Percentiles rank a stretch among this genome's conserved stretches.
Evolutionary conservation across 768 basidiomycete genomes (phyloP).

Genomic region (Podaxis carcinomalis): DNA sequence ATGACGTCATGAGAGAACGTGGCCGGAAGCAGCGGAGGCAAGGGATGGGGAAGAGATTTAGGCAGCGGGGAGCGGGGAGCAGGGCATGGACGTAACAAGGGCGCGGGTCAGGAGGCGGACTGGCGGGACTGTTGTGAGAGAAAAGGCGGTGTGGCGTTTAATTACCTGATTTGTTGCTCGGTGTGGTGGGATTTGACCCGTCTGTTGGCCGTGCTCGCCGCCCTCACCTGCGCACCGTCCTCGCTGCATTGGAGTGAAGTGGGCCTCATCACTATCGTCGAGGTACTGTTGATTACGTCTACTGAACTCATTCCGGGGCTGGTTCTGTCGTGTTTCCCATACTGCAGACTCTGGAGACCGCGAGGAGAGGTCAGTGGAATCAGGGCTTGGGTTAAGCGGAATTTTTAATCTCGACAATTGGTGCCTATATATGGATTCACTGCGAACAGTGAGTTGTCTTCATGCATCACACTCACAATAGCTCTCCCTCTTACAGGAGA

Average conservation of each 20-base stretch:
- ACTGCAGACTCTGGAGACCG: neutral
- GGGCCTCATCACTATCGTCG: neutral
- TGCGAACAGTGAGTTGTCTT: slow-evolving; percentile 5
- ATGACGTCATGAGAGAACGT: slow-evolving; percentile 8
- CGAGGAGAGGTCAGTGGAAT: neutral
- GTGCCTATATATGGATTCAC: slow-evolving; percentile 11
- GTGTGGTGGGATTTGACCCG: slow-evolving; percentile 5
- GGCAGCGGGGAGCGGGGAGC: neutral
- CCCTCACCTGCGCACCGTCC: neutral
- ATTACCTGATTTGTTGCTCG: slow-evolving; percentile 1
- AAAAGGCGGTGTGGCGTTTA: neutral
- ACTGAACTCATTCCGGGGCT: neutral
- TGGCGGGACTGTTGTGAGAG: neutral
- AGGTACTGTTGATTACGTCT: neutral
- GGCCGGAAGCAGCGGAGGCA: neutral
- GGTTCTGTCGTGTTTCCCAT: neutral
- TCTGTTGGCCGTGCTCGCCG: slow-evolving; percentile 3
- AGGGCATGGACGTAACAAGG: neutral
- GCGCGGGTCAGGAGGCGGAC: neutral
- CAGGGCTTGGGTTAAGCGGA: slow-evolving; percentile 12
- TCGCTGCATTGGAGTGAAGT: neutral
- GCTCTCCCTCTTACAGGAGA: slow-evolving; percentile 10
- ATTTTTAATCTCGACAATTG: slow-evolving; percentile 13
- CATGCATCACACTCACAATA: slow-evolving; percentile 10
- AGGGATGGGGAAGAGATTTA: neutral